phyloP scores from a whole-genome alignment of 1,139 yeast species.

The Yamadazyma triangularis region DNA sequence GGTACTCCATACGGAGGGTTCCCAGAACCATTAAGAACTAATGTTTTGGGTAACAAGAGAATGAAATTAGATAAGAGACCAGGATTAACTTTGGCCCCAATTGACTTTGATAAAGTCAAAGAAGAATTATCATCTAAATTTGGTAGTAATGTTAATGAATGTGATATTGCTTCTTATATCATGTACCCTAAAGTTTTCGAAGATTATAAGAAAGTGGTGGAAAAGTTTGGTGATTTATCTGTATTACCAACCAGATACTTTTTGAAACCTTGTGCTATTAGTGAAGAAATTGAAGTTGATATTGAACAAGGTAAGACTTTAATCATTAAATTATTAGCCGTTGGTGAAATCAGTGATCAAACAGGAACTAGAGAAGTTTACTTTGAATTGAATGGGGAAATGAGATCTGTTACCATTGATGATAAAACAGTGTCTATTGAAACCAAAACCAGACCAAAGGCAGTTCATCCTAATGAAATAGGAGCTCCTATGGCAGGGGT shows the following conservation, averaged over 20 bases:
- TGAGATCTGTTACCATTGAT: constrained; percentile 89
- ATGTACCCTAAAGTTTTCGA: constrained; percentile 99
- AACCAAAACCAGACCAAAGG: constrained; percentile 84
- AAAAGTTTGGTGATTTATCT: constrained; percentile 86
- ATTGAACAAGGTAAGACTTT: constrained; percentile 94
- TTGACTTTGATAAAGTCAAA: constrained; percentile 67
- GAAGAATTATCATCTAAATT: constrained; percentile 68
- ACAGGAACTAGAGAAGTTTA: constrained; percentile 95
- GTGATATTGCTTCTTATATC: constrained; percentile 90
- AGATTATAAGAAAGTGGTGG: constrained; percentile 68
- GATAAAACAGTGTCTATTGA: constrained; percentile 86
- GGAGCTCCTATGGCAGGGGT: constrained; percentile 99
- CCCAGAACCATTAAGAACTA: constrained; percentile 97
- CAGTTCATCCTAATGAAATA: constrained; percentile 86
- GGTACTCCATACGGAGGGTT: constrained; percentile 99
- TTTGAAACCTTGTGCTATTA: constrained; percentile 79
- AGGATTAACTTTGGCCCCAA: constrained; percentile 81
- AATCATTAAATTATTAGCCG: constrained; percentile 85
- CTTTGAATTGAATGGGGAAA: constrained; percentile 97
- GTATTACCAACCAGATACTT: constrained; percentile 90
- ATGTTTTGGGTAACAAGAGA: constrained; percentile 79
- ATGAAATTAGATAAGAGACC: constrained; percentile 86
- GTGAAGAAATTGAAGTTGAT: constrained; percentile 84
- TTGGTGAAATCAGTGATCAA: constrained; percentile 80
- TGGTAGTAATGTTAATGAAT: constrained; percentile 61